phyloP scores from a whole-genome alignment of 768 basidiomycete genomes.

The Mrakia frigida region DNA sequence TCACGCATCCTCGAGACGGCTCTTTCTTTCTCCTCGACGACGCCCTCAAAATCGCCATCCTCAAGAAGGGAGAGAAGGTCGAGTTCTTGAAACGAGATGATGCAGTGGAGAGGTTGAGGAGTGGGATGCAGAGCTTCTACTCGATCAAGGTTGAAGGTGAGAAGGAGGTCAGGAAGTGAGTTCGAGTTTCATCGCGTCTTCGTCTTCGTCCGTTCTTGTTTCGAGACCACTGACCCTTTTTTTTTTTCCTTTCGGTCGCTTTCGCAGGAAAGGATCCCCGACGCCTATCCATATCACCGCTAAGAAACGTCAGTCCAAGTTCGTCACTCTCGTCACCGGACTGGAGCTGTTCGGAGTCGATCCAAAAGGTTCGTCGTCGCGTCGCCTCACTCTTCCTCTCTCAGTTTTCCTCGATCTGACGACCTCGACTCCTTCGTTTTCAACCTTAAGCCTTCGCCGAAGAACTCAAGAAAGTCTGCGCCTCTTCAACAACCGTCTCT shows the following conservation, averaged over 20 bases:
- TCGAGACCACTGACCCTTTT: not conserved
- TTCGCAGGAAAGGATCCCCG: constrained; percentile 66
- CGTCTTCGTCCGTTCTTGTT: too few relatives aligned
- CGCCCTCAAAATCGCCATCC: constrained; percentile 30
- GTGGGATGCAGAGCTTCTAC: constrained; percentile 52
- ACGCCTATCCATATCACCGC: constrained; percentile 63
- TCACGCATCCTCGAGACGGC: constrained; percentile 63
- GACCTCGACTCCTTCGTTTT: not conserved
- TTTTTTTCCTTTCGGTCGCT: not conserved
- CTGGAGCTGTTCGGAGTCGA: constrained; percentile 71
- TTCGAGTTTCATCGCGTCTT: not conserved
- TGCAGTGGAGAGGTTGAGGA: constrained; percentile 52
- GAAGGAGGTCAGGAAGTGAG: constrained; percentile 60
- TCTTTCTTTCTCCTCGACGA: constrained; percentile 66
- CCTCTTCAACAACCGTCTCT: constrained; percentile 50
- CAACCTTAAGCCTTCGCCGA: constrained; percentile 20
- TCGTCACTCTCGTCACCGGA: constrained; percentile 67
- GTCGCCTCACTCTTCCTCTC: not conserved
- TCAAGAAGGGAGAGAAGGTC: constrained; percentile 44
- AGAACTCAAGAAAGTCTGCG: constrained; percentile 25
- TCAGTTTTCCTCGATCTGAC: not conserved
- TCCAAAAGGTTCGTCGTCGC: constrained; percentile 59
- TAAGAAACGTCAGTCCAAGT: constrained; percentile 74
- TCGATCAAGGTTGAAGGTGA: constrained; percentile 54
- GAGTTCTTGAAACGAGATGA: constrained; percentile 53